These are phyloP conservation scores for Phytophthora citricola DNA, from an alignment of 352 stramenopile species.

Conservation along the genomic window DNA sequence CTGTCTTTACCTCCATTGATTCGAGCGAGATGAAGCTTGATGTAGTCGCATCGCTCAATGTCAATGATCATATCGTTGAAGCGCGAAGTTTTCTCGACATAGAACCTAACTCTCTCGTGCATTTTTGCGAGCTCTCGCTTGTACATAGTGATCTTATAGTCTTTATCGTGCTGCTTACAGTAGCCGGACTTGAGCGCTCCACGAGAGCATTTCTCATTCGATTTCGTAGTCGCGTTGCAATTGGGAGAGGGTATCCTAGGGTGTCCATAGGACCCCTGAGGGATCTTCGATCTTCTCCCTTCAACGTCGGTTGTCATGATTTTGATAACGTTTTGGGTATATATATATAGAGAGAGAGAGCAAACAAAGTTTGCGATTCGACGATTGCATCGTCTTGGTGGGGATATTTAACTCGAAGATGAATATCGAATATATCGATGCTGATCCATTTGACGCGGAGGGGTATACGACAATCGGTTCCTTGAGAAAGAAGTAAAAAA, in stretches of 20 bases:
- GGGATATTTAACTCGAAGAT: constrained; percentile 1
- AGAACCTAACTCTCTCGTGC: background rate
- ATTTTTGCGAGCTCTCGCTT: background rate
- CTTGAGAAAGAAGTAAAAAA: background rate
- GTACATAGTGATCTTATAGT: constrained; percentile 11
- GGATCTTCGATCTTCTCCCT: background rate
- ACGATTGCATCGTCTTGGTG: too few species aligned
- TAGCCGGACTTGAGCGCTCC: background rate
- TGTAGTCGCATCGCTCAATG: background rate
- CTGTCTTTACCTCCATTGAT: background rate
- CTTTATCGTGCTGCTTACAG: constrained; percentile 11
- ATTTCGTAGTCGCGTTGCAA: background rate
- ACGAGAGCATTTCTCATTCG: constrained; percentile 2
- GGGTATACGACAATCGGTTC: constrained; percentile 1
- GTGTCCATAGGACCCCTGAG: too few species aligned
- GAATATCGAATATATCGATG: constrained; percentile 6
- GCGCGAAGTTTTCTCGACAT: background rate
- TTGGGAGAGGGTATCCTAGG: background rate
- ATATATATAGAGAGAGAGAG: background rate
- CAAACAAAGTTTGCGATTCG: too few species aligned
- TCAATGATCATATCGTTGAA: background rate
- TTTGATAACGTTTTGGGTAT: constrained; percentile 1
- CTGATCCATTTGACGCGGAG: constrained; percentile 3
- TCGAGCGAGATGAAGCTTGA: background rate
- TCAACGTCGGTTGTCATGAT: background rate